phyloP scores from a whole-genome alignment of 2,329 filamentous ascomycete species.

The Macrophomina phaseolina region DNA sequence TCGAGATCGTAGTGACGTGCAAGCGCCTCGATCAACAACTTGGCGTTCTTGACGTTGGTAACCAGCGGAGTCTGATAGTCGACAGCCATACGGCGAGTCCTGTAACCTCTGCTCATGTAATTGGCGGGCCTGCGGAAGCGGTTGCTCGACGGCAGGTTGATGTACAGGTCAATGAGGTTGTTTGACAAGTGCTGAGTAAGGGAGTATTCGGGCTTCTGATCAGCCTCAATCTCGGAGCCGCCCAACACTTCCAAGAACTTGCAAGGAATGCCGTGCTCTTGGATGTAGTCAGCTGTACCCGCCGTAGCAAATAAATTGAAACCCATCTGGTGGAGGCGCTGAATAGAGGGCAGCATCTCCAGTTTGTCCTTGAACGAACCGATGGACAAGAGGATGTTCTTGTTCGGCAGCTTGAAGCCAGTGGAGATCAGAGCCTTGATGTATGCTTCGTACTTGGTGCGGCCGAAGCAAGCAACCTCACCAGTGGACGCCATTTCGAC shows the following conservation, averaged over 20 bases:
- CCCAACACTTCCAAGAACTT: conserved; percentile 89
- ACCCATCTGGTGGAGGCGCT: conserved; percentile 86
- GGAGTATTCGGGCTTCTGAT: conserved; percentile 94
- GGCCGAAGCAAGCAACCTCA: conserved; percentile 95
- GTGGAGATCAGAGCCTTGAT: conserved; percentile 95
- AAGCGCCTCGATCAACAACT: conserved; percentile 94
- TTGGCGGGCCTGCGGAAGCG: conserved; percentile 94
- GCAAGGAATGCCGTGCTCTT: conserved; percentile 88
- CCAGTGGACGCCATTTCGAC: conserved; percentile 99
- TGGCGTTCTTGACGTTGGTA: conserved; percentile 99
- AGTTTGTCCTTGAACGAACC: conserved; percentile 98
- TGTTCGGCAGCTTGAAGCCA: conserved; percentile 94
- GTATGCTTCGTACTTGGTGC: conserved; percentile 96
- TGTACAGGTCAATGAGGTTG: conserved; percentile 97
- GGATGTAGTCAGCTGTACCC: conserved; percentile 94
- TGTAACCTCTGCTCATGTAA: conserved; percentile 98
- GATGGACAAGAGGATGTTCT: conserved; percentile 93
- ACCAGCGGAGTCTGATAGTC: conserved; percentile 97
- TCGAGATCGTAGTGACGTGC: conserved; percentile 86
- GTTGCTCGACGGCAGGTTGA: conserved; percentile 99
- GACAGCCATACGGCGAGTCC: conserved; percentile 95
- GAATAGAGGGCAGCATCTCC: conserved; percentile 92
- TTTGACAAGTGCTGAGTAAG: conserved; percentile 95
- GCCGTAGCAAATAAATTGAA: conserved; percentile 97
- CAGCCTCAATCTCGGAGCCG: conserved; percentile 69